Percentiles rank a stretch among this genome's conserved stretches.
phyloP scores from a whole-genome alignment of 306 rosid species.

The Pterocarpus macrocarpus region DNA sequence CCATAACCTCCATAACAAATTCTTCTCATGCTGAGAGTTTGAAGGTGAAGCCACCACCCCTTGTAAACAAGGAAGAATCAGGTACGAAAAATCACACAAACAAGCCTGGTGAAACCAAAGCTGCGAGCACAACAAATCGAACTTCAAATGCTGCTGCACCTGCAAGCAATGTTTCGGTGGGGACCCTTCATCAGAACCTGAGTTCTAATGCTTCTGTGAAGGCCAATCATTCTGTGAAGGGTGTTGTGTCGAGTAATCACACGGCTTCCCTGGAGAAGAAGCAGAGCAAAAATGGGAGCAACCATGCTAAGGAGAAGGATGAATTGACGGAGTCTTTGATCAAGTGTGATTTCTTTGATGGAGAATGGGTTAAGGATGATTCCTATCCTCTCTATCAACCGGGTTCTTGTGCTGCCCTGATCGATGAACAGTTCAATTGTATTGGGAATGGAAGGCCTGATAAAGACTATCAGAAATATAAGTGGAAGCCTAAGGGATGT shows the following conservation, averaged over 20 bases:
- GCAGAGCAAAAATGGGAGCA: slow-evolving; percentile 43
- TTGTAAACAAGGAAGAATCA: slow-evolving; percentile 35
- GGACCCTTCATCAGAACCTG: slow-evolving; percentile 38
- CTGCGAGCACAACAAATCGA: slow-evolving; percentile 48
- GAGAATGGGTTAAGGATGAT: slow-evolving; percentile 86
- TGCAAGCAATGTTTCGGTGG: slow-evolving; percentile 32
- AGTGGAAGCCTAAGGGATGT: slow-evolving; percentile 93
- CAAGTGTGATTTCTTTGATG: slow-evolving; percentile 83
- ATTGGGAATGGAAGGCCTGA: slow-evolving; percentile 86
- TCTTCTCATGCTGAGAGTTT: slow-evolving; percentile 24
- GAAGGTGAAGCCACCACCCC: slow-evolving; percentile 40
- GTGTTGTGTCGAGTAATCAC: slow-evolving; percentile 43
- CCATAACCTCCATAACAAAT: neutral
- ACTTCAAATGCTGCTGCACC: slow-evolving; percentile 36
- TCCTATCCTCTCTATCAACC: slow-evolving; percentile 79
- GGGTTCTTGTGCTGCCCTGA: slow-evolving; percentile 73
- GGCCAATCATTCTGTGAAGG: slow-evolving; percentile 5
- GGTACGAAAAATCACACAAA: slow-evolving; percentile 36
- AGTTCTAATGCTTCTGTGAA: slow-evolving; percentile 39
- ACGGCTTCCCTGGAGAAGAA: slow-evolving; percentile 61
- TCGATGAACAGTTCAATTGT: slow-evolving; percentile 92
- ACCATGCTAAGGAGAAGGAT: slow-evolving; percentile 39
- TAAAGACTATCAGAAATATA: slow-evolving; percentile 67
- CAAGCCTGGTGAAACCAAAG: slow-evolving; percentile 34
- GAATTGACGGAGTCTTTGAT: slow-evolving; percentile 64